Percentiles rank a stretch among this genome's conserved stretches.
phyloP scores from a whole-genome alignment of 2,329 filamentous ascomycete species.

The Dactylellina haptotyla region DNA sequence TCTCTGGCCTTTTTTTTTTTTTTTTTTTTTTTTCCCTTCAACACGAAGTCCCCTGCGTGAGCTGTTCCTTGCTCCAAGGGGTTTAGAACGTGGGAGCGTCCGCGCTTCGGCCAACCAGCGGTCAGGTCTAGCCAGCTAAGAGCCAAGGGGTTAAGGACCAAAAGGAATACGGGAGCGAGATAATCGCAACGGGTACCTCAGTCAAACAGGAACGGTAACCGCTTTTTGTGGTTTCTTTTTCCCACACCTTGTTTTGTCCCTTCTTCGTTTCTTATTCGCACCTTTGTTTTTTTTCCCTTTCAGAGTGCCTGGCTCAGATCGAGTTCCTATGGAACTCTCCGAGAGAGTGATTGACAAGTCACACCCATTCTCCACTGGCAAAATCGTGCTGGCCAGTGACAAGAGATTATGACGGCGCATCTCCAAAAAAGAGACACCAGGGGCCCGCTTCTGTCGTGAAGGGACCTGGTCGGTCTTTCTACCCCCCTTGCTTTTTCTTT shows the following conservation, averaged over 20 bases:
- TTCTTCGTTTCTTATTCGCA: no score
- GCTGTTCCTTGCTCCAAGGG: constrained; percentile 40
- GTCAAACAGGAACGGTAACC: constrained; percentile 46
- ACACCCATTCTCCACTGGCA: constrained; percentile 40
- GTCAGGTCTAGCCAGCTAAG: constrained; percentile 31
- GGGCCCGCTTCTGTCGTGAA: constrained; percentile 16
- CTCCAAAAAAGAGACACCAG: constrained; percentile 35
- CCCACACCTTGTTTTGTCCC: constrained; percentile 1
- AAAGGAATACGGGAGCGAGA: constrained; percentile 49
- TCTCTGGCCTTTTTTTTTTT: no score
- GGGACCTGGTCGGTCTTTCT: background rate
- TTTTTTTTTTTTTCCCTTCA: no score
- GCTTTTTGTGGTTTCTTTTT: constrained; percentile 34
- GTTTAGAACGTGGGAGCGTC: constrained; percentile 43
- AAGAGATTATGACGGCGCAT: constrained; percentile 48
- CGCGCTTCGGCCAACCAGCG: constrained; percentile 54
- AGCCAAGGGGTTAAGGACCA: constrained; percentile 33
- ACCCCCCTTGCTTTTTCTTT: constrained; percentile 44
- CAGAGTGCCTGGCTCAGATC: no score
- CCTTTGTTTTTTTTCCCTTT: no score
- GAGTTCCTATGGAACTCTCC: constrained; percentile 44
- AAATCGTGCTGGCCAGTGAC: constrained; percentile 40
- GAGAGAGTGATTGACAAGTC: constrained; percentile 54
- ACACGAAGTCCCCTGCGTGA: constrained; percentile 39
- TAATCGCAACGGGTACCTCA: constrained; percentile 49